Base-by-base conservation (phyloP, 371 early-diverging fungal species). In the Gilbertella persicaria region DNA sequence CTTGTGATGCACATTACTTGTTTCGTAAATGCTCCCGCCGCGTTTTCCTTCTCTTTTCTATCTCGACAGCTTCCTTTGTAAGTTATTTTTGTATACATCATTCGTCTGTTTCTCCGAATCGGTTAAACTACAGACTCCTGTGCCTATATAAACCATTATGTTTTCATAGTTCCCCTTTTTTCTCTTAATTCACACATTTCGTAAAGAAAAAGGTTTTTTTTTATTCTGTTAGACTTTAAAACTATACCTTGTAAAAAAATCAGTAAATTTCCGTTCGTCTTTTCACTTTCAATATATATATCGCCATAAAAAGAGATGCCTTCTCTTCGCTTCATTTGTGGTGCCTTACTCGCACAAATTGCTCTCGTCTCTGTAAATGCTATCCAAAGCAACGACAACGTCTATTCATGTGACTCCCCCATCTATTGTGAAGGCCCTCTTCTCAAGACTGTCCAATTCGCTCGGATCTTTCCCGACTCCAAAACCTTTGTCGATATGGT, bases 351-450 rank as follows among this genome's bases (percentile, higher is more conserved):
- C 8, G 12, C 57, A 5, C 53, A 40, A 14, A 30, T 56, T 16
- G 19, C 28, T 7, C 25, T 39, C 29, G 26, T 47, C 2, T 52
- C 59, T 44, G 60, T 44, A 2, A 5, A n/a, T 20, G 60, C 54
- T 17, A 20, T 37, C 28, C 43, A 57, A 10, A 21, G 13, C 33
- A 19, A 25, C 0, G 39, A 47, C 7, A 12, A 20, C 9, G 44
- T 49, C 0, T 42, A 47, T 37, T 39, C 60, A 12, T 89, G 90
- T 63, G 75, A 82, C 51, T 84, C 86, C 14, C 82, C 75, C 0
- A 84, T 90, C 17, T 90, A 86, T 58, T 91, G 91, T 69, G 64
- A 76, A n/a, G 86, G 89, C 16, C 69, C 71, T 12, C 30, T 90
- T 4, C 60, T 91, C 14, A 63, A 80, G 9, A 62, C 78, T 0